Evolutionary conservation across 441 rosid species (phyloP), one percentile per base, ranked within the genome.

Genomic region (Breynia disticha): DNA sequence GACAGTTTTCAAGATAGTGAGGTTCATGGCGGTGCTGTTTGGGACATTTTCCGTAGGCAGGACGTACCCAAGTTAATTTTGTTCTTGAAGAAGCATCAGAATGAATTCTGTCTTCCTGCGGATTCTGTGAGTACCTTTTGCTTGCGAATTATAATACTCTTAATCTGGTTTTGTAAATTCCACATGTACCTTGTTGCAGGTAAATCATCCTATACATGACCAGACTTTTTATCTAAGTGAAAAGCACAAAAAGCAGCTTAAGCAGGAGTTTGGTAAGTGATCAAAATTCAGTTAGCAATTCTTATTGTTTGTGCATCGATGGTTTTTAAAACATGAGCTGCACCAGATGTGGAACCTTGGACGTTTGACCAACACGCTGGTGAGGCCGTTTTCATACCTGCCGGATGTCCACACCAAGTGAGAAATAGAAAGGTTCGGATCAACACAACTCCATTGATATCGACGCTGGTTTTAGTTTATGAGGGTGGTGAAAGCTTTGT

Each of bases 361-460:
- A 89, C 88, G 8, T 89, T 86, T 50, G 64, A 70, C 59, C 97
- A 89, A 69, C 78, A 80, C 68, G 80, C 82, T 57, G 97, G 94
- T 19, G 97, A 84, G 67, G 95, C 94, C 20, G 90, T 89, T 46
- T 75, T 89, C 37, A 79, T 89, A 57, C 95, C 97, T 53, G 95
- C 86, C 14, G 95, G 97, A 43, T 89, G 97, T 61, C 95, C 97
- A 28, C 93, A 84, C 76, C 97, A 89, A 86, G 97, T 89, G 38
- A 71, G 94, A 60, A 89, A 86, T 72, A 59, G 83, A 62, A 84
- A 89, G 93, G 95, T 89, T 54, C 53, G 57, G 19, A 2, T 62
- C 42, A 24, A 24, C 32, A 2, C 4, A 24, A 24, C 32, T 2
- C 3, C 32, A 24, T 24, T 24, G 32, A 24, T 24, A 24, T 24